A percentile compares a stretch with the other conserved stretches of the same genome.
Conservation (phyloP, 2,329 filamentous ascomycete genomes). For the Trichophaea hybrida region DNA sequence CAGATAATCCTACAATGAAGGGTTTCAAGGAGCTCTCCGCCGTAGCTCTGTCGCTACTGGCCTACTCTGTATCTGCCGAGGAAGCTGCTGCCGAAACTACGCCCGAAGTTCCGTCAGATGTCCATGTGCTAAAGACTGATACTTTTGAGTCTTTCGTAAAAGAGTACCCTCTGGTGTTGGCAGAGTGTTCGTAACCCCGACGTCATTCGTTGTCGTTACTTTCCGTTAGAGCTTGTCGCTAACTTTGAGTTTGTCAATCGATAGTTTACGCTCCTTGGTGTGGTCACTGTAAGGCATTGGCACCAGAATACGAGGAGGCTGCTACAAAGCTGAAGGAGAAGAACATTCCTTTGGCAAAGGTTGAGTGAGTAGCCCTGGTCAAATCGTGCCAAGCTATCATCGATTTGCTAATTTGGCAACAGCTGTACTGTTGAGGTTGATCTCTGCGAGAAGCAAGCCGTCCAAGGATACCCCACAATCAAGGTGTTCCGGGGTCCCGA, state of each 20-base stretch:
- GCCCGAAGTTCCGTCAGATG: conserved; percentile 58
- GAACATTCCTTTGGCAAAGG: conserved; percentile 69
- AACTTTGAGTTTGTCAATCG: not conserved
- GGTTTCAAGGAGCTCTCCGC: conserved; percentile 22
- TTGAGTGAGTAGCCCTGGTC: conserved; percentile 32
- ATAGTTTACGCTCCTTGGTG: conserved; percentile 91
- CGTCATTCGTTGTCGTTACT: not conserved
- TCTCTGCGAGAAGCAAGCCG: conserved; percentile 75
- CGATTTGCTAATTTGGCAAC: not conserved
- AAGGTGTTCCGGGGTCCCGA: conserved; percentile 95
- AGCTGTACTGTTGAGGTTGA: conserved; percentile 81
- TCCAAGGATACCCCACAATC: conserved; percentile 95
- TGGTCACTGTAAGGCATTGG: conserved; percentile 62
- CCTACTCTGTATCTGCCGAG: conserved; percentile 18
- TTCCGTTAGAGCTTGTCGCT: not conserved
- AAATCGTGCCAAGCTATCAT: not conserved
- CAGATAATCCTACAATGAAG: conserved; percentile 16
- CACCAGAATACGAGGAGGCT: conserved; percentile 77
- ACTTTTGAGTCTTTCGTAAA: conserved; percentile 78
- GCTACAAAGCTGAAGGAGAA: conserved; percentile 76
- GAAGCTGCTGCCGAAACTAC: conserved; percentile 38
- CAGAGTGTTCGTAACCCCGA: conserved; percentile 59
- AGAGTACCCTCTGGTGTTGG: conserved; percentile 74
- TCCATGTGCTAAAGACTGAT: conserved; percentile 69
- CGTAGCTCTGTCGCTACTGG: conserved; percentile 19